phyloP scores from a whole-genome alignment of 1,284 basidiomycete species.

The Schizophyllum amplum region DNA sequence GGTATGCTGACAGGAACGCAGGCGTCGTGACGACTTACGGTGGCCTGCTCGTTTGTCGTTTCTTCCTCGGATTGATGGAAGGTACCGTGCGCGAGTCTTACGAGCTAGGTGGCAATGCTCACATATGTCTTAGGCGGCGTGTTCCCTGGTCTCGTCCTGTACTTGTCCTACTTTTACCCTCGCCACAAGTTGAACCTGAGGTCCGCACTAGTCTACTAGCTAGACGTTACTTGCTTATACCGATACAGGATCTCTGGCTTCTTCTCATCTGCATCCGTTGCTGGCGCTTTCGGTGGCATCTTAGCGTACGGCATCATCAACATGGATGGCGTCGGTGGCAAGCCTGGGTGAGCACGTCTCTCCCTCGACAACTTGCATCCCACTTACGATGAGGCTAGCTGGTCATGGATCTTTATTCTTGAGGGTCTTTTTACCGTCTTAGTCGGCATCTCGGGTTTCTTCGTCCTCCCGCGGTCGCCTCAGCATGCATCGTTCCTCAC shows the following conservation, averaged over 20 bases:
- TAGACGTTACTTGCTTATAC: constrained; percentile 1
- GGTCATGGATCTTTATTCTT: constrained; percentile 31
- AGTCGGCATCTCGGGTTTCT: constrained; percentile 34
- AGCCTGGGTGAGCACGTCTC: constrained; percentile 24
- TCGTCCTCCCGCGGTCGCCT: constrained; percentile 40
- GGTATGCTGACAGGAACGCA: constrained; percentile 16
- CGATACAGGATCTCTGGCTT: constrained; percentile 39
- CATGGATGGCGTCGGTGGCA: constrained; percentile 39
- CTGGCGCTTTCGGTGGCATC: constrained; percentile 57
- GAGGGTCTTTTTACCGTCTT: constrained; percentile 30
- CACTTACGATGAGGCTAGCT: constrained; percentile 8
- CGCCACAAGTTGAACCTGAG: constrained; percentile 47
- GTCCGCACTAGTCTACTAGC: constrained; percentile 20
- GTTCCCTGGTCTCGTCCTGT: constrained; percentile 52
- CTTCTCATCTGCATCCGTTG: constrained; percentile 51
- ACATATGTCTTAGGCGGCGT: constrained; percentile 36
- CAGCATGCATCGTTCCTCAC: constrained; percentile 38
- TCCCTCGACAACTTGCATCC: constrained; percentile 6
- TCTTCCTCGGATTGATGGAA: constrained; percentile 59
- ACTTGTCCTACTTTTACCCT: constrained; percentile 51
- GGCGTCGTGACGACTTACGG: constrained; percentile 45
- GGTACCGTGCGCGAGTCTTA: constrained; percentile 23
- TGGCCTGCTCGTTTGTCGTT: constrained; percentile 50
- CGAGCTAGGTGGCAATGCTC: background rate
- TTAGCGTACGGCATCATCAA: constrained; percentile 50